These are phyloP conservation scores for Leccinellum albellum DNA, from an alignment of 768 basidiomycete species.

Conservation along the genomic window DNA sequence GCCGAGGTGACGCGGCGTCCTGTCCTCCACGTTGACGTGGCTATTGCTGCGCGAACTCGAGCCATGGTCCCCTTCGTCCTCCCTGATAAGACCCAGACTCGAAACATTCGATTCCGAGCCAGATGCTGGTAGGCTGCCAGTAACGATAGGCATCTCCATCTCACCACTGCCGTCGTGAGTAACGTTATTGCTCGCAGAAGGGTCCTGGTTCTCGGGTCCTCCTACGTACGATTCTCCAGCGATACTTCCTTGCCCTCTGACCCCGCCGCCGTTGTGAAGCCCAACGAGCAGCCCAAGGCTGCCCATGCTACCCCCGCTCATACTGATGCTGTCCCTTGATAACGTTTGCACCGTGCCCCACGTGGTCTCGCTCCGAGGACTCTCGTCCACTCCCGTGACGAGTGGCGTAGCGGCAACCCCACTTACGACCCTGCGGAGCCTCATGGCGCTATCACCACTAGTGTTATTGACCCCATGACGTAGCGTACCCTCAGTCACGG, in stretches of 20 bases:
- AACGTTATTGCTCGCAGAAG: conserved; percentile 4
- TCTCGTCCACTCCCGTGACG: conserved; percentile 17
- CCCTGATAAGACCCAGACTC: conserved; percentile 30
- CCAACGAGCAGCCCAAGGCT: conserved; percentile 31
- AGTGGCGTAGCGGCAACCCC: conserved; percentile 13
- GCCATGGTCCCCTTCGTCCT: conserved; percentile 27
- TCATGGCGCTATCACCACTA: neutral
- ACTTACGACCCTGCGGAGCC: conserved; percentile 6
- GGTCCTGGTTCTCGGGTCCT: conserved; percentile 11
- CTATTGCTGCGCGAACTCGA: conserved; percentile 7
- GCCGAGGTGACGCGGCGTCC: conserved; percentile 15
- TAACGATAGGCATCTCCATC: conserved; percentile 19
- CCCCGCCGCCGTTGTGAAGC: conserved; percentile 31
- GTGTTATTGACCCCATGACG: conserved; percentile 6
- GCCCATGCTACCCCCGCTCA: conserved; percentile 20
- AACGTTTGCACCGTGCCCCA: conserved; percentile 34
- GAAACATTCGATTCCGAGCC: conserved; percentile 18
- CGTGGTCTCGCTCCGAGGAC: conserved; percentile 33
- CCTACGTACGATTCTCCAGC: conserved; percentile 17
- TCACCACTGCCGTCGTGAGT: conserved; percentile 14
- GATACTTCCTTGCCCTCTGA: conserved; percentile 23
- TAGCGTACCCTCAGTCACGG: conserved; percentile 14
- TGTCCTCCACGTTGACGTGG: conserved; percentile 3
- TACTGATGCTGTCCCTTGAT: conserved; percentile 13
- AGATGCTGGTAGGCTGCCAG: conserved; percentile 17